phyloP scores from a whole-genome alignment of 2,329 filamentous ascomycete species.

The Paraphoma sp. region DNA sequence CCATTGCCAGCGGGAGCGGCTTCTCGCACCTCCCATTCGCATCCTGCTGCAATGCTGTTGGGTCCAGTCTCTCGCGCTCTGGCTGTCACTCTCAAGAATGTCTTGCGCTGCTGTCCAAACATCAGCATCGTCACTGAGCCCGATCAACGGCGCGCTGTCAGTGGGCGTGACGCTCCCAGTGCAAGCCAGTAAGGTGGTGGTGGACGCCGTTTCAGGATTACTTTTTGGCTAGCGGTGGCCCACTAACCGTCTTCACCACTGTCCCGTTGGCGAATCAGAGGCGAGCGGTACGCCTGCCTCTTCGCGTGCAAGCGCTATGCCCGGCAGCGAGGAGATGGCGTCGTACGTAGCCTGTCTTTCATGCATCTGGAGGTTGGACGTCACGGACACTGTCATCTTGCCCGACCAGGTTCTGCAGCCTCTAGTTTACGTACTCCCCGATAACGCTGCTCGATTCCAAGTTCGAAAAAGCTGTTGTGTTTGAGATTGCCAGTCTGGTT shows the following conservation, averaged over 20 bases:
- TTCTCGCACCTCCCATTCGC: slow-evolving; percentile 5
- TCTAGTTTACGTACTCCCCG: slow-evolving; percentile 9
- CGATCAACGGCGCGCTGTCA: slow-evolving; percentile 10
- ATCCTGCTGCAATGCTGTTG: background rate
- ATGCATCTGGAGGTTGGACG: slow-evolving; percentile 36
- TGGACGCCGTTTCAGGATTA: slow-evolving; percentile 44
- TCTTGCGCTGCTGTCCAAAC: slow-evolving; percentile 12
- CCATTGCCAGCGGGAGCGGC: slow-evolving; percentile 24
- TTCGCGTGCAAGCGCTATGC: slow-evolving; percentile 39
- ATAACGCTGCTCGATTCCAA: slow-evolving; percentile 6
- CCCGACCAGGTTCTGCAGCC: slow-evolving; percentile 6
- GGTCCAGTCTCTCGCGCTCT: slow-evolving; percentile 13
- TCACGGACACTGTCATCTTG: slow-evolving; percentile 19
- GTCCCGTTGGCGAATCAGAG: slow-evolving; percentile 37
- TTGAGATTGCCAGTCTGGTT: background rate
- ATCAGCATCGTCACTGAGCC: slow-evolving; percentile 9
- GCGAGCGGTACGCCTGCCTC: slow-evolving; percentile 22
- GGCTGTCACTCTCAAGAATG: slow-evolving; percentile 2
- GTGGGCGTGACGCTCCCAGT: slow-evolving; percentile 41
- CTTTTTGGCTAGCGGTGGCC: slow-evolving; percentile 38
- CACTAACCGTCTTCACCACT: slow-evolving; percentile 30
- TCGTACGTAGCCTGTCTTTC: slow-evolving; percentile 32
- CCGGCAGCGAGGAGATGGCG: slow-evolving; percentile 22
- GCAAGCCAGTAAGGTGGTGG: slow-evolving; percentile 33
- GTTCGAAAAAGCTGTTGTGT: background rate